These are phyloP conservation scores for Hygrophila difformis DNA, from an alignment of 257 asterid species.

Conservation along the genomic window DNA sequence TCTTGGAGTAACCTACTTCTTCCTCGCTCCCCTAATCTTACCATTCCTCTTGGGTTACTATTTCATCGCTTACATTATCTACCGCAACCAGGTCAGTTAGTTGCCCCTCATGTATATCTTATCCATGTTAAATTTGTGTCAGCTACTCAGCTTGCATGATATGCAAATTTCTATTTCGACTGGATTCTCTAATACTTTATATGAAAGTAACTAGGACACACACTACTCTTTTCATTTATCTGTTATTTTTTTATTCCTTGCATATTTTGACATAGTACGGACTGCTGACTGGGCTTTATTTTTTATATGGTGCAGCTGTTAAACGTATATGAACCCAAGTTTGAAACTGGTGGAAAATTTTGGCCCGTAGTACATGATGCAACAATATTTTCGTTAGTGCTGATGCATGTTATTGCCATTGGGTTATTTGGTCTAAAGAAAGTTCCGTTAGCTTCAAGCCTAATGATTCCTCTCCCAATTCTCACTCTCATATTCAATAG, in stretches of 20 bases:
- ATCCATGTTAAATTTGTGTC: not conserved
- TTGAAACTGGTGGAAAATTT: constrained; percentile 84
- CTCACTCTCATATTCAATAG: constrained; percentile 82
- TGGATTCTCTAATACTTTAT: too few species aligned
- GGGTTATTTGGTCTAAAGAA: constrained; percentile 92
- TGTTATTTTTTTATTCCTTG: too few species aligned
- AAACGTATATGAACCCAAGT: constrained; percentile 66
- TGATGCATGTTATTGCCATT: constrained; percentile 89
- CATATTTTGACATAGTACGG: not conserved
- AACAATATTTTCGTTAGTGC: constrained; percentile 61
- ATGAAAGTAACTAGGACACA: too few species aligned
- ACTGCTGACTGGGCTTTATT: constrained; percentile 9
- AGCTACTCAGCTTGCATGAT: not conserved
- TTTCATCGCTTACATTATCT: constrained; percentile 79
- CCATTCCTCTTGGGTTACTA: constrained; percentile 78
- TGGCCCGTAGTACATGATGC: constrained; percentile 96
- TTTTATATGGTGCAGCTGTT: constrained; percentile 48
- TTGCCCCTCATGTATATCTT: constrained; percentile 2
- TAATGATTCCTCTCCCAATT: constrained; percentile 78
- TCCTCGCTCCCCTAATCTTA: constrained; percentile 86
- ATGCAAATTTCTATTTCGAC: not conserved
- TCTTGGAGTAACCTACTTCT: constrained; percentile 85
- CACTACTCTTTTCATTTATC: too few species aligned
- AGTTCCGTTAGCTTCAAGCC: constrained; percentile 74
- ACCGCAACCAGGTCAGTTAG: constrained; percentile 80